Conservation (phyloP, 352 stramenopile genomes). For the Phytophthora meadii region DNA sequence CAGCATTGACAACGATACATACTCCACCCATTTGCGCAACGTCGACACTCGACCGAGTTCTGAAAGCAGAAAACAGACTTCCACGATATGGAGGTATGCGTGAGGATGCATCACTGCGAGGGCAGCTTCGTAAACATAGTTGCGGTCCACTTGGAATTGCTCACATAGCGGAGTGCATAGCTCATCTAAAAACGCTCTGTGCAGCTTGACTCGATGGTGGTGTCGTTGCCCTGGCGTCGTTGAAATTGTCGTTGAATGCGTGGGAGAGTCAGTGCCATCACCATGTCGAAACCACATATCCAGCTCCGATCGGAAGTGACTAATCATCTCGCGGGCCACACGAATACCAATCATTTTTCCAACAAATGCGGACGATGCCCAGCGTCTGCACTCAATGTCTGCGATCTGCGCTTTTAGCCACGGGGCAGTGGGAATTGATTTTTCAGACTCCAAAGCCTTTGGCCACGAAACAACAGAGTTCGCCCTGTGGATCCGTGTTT, state of each 20-base stretch:
- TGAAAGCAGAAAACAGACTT: slow-evolving; percentile 81
- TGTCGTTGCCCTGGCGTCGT: slow-evolving; percentile 21
- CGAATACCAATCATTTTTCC: slow-evolving; percentile 89
- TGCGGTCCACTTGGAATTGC: slow-evolving; percentile 83
- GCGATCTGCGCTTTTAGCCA: slow-evolving; percentile 87
- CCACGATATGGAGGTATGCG: slow-evolving; percentile 82
- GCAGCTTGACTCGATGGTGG: slow-evolving; percentile 45
- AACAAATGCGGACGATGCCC: slow-evolving; percentile 87
- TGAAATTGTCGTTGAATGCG: slow-evolving; percentile 10
- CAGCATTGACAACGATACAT: slow-evolving; percentile 81
- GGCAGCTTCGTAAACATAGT: slow-evolving; percentile 81
- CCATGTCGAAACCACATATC: slow-evolving; percentile 52
- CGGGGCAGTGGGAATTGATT: slow-evolving; percentile 45
- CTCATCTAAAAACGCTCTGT: slow-evolving; percentile 75
- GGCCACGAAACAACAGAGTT: slow-evolving; percentile 56
- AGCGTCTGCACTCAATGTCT: slow-evolving; percentile 85
- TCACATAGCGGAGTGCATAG: slow-evolving; percentile 75
- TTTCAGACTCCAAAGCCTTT: slow-evolving; percentile 44
- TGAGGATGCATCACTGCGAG: slow-evolving; percentile 84
- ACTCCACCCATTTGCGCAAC: slow-evolving; percentile 84
- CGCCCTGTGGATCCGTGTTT: slow-evolving; percentile 37
- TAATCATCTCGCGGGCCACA: slow-evolving; percentile 87
- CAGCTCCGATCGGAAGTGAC: slow-evolving; percentile 73
- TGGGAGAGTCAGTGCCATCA: slow-evolving; percentile 22
- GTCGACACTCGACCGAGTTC: slow-evolving; percentile 60